Evolutionary conservation across 164 flowering plant genomes (phyloP).

Genomic region (Tetracentron sinense): DNA sequence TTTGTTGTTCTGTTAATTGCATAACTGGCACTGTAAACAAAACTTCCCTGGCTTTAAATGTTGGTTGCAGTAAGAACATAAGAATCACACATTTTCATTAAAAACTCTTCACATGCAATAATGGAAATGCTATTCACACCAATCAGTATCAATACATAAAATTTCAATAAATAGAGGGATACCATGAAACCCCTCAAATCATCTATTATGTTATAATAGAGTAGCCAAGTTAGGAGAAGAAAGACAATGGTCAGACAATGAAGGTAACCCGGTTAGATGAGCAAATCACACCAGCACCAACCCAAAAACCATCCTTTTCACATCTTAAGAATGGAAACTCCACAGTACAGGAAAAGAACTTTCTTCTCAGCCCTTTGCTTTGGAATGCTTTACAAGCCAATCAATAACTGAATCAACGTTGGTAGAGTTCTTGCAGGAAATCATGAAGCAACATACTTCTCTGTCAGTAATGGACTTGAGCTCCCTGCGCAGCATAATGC

Average conservation of each 20-base stretch:
- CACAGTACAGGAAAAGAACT: background rate
- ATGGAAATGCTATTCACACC: background rate
- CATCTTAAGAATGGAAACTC: background rate
- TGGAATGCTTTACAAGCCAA: conserved; percentile 69
- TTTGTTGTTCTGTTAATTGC: too few species aligned
- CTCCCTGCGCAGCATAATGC: conserved; percentile 31
- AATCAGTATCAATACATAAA: conserved; percentile 8
- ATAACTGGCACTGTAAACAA: too few species aligned
- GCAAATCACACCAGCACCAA: conserved; percentile 1
- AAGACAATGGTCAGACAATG: conserved; percentile 13
- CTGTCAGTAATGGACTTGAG: conserved; percentile 41
- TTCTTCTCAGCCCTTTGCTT: conserved; percentile 38
- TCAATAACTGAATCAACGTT: conserved; percentile 65
- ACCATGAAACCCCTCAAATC: background rate
- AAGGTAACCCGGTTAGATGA: conserved; percentile 10
- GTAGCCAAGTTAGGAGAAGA: background rate
- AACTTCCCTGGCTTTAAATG: background rate
- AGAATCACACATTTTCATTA: background rate
- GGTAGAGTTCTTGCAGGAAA: conserved; percentile 72
- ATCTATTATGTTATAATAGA: conserved; percentile 1
- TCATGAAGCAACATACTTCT: conserved; percentile 71
- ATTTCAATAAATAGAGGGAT: background rate
- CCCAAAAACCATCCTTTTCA: background rate
- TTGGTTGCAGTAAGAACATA: background rate
- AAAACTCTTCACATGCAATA: background rate